A percentile compares a stretch with the other conserved stretches of the same genome.
Conservation (phyloP, 306 rosid species). For the Oemleria cerasiformis region DNA sequence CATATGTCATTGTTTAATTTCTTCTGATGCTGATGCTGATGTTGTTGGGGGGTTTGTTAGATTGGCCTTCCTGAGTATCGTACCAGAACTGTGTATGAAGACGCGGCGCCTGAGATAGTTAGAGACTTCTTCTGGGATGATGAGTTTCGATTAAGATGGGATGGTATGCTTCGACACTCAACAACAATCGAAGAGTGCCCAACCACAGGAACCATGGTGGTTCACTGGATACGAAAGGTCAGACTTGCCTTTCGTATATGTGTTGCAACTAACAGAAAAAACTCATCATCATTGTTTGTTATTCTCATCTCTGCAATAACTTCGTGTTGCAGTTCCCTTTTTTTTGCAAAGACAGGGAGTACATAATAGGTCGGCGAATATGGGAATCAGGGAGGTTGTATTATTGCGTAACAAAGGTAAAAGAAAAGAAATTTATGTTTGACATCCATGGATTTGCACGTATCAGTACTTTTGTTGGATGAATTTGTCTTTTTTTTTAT, state of each 20-base stretch:
- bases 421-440: constrained; percentile 1
- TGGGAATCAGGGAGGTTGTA: constrained; percentile 62
- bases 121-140: constrained; percentile 67
- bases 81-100: constrained; percentile 45
- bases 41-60: constrained; percentile 32
- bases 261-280: neutral
- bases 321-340: constrained; percentile 52
- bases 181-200: constrained; percentile 45
- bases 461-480: neutral
- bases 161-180: constrained; percentile 45
- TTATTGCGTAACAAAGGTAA: constrained; percentile 69
- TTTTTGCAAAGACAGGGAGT: constrained; percentile 69
- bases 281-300: neutral
- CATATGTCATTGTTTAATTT: neutral
- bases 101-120: constrained; percentile 45
- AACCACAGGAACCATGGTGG: constrained; percentile 48
- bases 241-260: constrained; percentile 1
- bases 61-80: constrained; percentile 58
- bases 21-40: neutral
- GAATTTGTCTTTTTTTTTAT: constrained; percentile 1
- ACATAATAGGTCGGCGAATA: constrained; percentile 60
- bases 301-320: neutral
- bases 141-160: constrained; percentile 51
- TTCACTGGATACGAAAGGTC: constrained; percentile 57
- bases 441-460: neutral